These are phyloP conservation scores for Mycena haematopus DNA, from an alignment of 768 basidiomycete genomes.

Conservation along the genomic window DNA sequence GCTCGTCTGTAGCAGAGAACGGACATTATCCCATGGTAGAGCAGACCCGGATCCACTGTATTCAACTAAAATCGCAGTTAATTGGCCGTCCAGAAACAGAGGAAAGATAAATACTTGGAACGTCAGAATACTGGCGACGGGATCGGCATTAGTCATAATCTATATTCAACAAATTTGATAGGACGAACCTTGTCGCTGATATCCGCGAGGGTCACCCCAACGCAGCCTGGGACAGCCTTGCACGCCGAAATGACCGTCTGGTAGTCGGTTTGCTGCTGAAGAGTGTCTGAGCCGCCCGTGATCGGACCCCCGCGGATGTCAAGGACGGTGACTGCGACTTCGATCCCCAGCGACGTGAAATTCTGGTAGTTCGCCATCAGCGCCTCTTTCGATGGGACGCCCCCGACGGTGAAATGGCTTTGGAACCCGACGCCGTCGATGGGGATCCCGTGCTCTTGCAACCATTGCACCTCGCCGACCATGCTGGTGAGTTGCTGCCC, in stretches of 20 bases:
- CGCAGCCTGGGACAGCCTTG: constrained; percentile 46
- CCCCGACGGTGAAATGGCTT: constrained; percentile 62
- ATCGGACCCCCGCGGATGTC: constrained; percentile 62
- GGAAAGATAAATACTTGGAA: neutral
- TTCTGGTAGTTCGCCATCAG: constrained; percentile 55
- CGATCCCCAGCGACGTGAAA: constrained; percentile 65
- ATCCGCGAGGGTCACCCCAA: constrained; percentile 42
- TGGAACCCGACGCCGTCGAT: constrained; percentile 63
- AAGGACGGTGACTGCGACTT: constrained; percentile 72
- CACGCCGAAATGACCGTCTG: constrained; percentile 60
- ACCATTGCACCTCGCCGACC: constrained; percentile 44
- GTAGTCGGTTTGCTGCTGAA: constrained; percentile 68
- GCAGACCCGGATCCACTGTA: constrained; percentile 33
- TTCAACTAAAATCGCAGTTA: constrained; percentile 8
- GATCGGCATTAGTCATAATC: neutral
- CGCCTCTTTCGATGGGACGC: constrained; percentile 48
- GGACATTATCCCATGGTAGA: constrained; percentile 33
- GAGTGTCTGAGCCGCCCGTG: constrained; percentile 52
- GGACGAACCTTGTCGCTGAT: constrained; percentile 33
- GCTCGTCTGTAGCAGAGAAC: neutral
- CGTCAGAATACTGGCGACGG: neutral
- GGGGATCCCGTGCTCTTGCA: constrained; percentile 45
- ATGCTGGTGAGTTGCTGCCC: constrained; percentile 50
- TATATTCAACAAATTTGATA: neutral
- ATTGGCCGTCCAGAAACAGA: neutral